Evolutionary conservation across 306 rosid genomes (phyloP).

Genomic region (Lotus japonicus): DNA sequence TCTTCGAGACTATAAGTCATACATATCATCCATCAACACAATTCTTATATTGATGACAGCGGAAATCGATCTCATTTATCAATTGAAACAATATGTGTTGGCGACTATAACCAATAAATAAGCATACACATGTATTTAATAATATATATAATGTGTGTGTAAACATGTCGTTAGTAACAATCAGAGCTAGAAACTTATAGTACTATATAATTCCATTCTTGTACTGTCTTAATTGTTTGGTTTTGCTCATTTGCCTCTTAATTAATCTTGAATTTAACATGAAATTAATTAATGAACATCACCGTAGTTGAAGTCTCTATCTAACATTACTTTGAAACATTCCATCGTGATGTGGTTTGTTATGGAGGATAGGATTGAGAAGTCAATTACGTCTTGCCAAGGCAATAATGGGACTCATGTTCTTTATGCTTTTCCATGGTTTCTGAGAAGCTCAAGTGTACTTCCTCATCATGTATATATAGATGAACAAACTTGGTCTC

Average conservation of each 20-base stretch:
- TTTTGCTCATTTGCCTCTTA: neutral
- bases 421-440: conserved; percentile 11
- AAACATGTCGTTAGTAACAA: neutral
- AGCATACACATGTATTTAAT: too few relatives aligned
- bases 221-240: neutral
- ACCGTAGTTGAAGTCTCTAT: neutral
- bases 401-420: conserved; percentile 40
- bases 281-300: conserved; percentile 1
- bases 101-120: too few relatives aligned
- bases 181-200: neutral
- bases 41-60: too few relatives aligned
- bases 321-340: conserved; percentile 21
- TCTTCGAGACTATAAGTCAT: too few relatives aligned
- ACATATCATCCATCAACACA: too few relatives aligned
- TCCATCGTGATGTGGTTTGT: conserved; percentile 24
- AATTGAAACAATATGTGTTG: too few relatives aligned
- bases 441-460: neutral
- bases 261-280: neutral
- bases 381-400: conserved; percentile 43
- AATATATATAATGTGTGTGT: too few relatives aligned
- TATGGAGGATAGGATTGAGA: conserved; percentile 17
- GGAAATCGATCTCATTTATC: too few relatives aligned
- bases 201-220: neutral
- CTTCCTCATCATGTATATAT: neutral
- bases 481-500: neutral